Evolutionary conservation across 495 filamentous ascomycete species (phyloP).

Genomic region (Tuber brumale): DNA sequence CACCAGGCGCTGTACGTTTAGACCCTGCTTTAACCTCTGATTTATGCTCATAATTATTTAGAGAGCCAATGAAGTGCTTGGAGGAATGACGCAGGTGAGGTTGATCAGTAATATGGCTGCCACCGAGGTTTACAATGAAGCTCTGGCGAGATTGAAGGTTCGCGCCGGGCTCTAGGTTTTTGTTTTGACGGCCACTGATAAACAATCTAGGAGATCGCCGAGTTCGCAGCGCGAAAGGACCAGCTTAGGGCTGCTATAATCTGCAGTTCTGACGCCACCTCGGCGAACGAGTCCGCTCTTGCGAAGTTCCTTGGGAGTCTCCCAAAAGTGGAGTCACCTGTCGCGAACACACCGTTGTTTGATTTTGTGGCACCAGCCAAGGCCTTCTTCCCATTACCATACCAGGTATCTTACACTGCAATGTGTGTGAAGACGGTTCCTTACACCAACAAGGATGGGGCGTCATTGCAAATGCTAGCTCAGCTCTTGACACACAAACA

Average conservation of each 20-base stretch:
- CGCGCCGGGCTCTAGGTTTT: constrained; percentile 64
- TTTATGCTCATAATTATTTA: background rate
- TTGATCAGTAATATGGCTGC: constrained; percentile 66
- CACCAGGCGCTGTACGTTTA: constrained; percentile 57
- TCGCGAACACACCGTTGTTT: constrained; percentile 40
- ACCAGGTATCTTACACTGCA: constrained; percentile 91
- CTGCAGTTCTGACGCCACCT: constrained; percentile 64
- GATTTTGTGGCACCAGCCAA: constrained; percentile 50
- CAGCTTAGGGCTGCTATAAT: constrained; percentile 75
- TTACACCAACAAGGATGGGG: constrained; percentile 66
- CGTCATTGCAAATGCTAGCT: constrained; percentile 76
- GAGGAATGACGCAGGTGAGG: constrained; percentile 79
- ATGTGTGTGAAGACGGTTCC: constrained; percentile 75
- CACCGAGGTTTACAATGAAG: constrained; percentile 48
- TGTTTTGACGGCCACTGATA: constrained; percentile 48
- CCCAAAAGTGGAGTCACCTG: constrained; percentile 35
- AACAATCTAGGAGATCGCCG: constrained; percentile 27
- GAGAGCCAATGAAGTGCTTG: constrained; percentile 61
- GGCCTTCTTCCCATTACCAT: constrained; percentile 87
- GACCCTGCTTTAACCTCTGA: constrained; percentile 15
- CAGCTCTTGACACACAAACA: constrained; percentile 96
- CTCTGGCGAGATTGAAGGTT: constrained; percentile 75
- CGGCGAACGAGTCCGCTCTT: constrained; percentile 65
- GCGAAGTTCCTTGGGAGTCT: constrained; percentile 56
- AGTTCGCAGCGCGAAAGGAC: constrained; percentile 45